phyloP scores from a whole-genome alignment of 2,329 filamentous ascomycete genomes.

The Ceratocystiopsis brevicomis region DNA sequence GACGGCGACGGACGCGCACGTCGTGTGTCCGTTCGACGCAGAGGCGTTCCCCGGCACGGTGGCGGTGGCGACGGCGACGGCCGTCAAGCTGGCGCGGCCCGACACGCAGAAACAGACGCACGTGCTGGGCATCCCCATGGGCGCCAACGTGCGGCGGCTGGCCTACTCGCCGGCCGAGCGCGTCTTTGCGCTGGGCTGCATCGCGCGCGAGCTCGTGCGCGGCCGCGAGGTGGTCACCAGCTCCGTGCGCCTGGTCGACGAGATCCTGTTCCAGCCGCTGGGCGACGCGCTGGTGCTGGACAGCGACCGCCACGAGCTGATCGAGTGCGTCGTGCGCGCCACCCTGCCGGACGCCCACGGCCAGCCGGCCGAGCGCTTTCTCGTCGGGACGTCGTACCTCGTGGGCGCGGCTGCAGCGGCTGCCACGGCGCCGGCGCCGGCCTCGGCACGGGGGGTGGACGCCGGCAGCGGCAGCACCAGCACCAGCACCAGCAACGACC shows the following conservation, averaged over 20 bases:
- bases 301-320: slow-evolving; percentile 39
- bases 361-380: slow-evolving; percentile 51
- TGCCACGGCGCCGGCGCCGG: no score
- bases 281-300: slow-evolving; percentile 47
- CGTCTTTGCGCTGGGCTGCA: slow-evolving; percentile 73
- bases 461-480: no score
- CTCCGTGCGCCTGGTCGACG: slow-evolving; percentile 77
- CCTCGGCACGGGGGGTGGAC: no score
- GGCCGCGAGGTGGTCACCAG: slow-evolving; percentile 61
- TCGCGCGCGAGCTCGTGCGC: slow-evolving; percentile 50
- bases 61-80: slow-evolving; percentile 55
- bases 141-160: slow-evolving; percentile 69
- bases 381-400: slow-evolving; percentile 76
- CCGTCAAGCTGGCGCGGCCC: slow-evolving; percentile 62
- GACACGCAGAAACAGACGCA: slow-evolving; percentile 79
- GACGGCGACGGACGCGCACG: slow-evolving; percentile 68
- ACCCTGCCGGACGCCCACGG: slow-evolving; percentile 43
- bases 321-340: slow-evolving; percentile 68
- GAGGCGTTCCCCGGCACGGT: slow-evolving; percentile 66
- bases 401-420: slow-evolving; percentile 20
- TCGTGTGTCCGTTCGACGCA: slow-evolving; percentile 65
- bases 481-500: slow-evolving; percentile 9
- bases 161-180: slow-evolving; percentile 66
- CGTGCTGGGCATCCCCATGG: slow-evolving; percentile 58
- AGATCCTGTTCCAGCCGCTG: slow-evolving; percentile 66